These are phyloP conservation scores for Colletotrichum orbiculare DNA, from an alignment of 2,329 filamentous ascomycete species.

Conservation along the genomic window DNA sequence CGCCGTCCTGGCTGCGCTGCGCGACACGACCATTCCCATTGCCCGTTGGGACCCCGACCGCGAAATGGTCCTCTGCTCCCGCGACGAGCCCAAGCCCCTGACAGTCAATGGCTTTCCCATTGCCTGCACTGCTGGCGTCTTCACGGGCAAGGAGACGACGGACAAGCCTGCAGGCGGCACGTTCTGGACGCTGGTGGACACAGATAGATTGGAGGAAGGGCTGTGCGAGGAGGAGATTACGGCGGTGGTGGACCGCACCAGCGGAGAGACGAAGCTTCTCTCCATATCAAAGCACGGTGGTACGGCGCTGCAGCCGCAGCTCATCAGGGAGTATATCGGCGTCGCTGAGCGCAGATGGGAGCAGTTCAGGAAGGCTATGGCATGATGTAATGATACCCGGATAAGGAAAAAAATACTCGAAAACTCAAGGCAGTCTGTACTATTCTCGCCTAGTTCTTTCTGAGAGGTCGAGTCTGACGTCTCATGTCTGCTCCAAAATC, in stretches of 20 bases:
- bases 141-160: slow-evolving; percentile 71
- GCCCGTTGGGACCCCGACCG: slow-evolving; percentile 87
- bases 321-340: slow-evolving; percentile 69
- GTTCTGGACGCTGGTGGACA: slow-evolving; percentile 86
- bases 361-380: slow-evolving; percentile 57
- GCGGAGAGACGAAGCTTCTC: slow-evolving; percentile 68
- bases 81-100: slow-evolving; percentile 65
- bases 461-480: no score
- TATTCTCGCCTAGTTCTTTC: neutral
- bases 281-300: slow-evolving; percentile 89
- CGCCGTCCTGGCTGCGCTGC: slow-evolving; percentile 82
- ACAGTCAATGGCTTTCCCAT: slow-evolving; percentile 75
- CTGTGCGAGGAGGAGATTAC: slow-evolving; percentile 87
- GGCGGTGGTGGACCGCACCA: slow-evolving; percentile 76
- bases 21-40: slow-evolving; percentile 79
- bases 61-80: slow-evolving; percentile 81
- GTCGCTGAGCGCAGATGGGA: slow-evolving; percentile 74
- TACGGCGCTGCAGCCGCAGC: slow-evolving; percentile 71
- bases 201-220: slow-evolving; percentile 89
- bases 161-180: slow-evolving; percentile 56
- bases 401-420: slow-evolving; percentile 17
- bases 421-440: neutral
- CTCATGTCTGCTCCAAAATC: no score
- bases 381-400: slow-evolving; percentile 46
- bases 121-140: slow-evolving; percentile 81